These are phyloP conservation scores for Aureobasidium zeae DNA, from an alignment of 2,329 filamentous ascomycete genomes.

Conservation along the genomic window DNA sequence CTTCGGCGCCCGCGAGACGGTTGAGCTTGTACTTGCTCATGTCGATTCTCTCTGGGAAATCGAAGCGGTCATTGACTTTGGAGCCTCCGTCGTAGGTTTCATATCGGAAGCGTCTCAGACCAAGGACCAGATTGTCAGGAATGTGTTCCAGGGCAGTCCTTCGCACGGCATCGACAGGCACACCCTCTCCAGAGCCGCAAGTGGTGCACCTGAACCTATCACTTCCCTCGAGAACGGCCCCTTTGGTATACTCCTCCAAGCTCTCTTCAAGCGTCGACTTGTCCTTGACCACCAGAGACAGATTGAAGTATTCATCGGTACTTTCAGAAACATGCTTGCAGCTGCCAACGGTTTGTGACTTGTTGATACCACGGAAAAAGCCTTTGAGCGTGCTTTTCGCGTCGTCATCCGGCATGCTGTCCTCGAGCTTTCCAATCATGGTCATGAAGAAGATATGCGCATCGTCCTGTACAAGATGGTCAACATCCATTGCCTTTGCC, in stretches of 20 bases:
- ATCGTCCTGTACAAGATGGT: slow-evolving; percentile 89
- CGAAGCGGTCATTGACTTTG: slow-evolving; percentile 94
- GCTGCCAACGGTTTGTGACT: slow-evolving; percentile 91
- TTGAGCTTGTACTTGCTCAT: slow-evolving; percentile 88
- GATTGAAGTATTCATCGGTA: slow-evolving; percentile 82
- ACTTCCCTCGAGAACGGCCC: slow-evolving; percentile 90
- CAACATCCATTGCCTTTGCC: slow-evolving; percentile 69
- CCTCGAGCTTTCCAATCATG: slow-evolving; percentile 84
- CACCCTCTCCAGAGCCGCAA: slow-evolving; percentile 52
- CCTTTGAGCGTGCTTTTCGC: slow-evolving; percentile 65
- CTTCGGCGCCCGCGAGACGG: slow-evolving; percentile 57
- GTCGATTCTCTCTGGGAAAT: slow-evolving; percentile 74
- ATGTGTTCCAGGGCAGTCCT: slow-evolving; percentile 86
- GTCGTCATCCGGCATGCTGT: slow-evolving; percentile 59
- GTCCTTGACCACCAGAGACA: slow-evolving; percentile 93
- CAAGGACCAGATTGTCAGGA: slow-evolving; percentile 89
- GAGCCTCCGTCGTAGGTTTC: slow-evolving; percentile 65
- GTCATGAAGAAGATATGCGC: slow-evolving; percentile 97
- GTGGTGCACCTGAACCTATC: slow-evolving; percentile 97
- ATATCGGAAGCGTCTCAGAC: slow-evolving; percentile 81
- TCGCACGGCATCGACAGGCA: slow-evolving; percentile 83
- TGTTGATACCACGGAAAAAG: slow-evolving; percentile 84
- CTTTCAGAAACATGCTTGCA: slow-evolving; percentile 89
- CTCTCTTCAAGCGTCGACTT: slow-evolving; percentile 78
- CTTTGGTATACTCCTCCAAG: slow-evolving; percentile 87